Conservation (phyloP, 495 filamentous ascomycete species). For the Annulohypoxylon moriforme region DNA sequence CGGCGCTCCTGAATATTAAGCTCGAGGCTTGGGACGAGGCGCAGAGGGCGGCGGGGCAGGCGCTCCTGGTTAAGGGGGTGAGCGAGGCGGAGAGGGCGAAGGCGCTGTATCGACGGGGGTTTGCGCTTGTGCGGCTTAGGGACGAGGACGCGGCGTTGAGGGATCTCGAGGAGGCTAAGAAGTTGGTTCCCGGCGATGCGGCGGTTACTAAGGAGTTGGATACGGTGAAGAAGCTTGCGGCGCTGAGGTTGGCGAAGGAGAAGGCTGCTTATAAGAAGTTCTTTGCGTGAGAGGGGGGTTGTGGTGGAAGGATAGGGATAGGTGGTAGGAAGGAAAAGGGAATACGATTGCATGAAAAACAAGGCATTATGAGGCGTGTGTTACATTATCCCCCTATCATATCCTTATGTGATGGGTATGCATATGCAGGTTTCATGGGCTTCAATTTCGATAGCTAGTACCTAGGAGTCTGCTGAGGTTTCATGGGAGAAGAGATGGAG, state of each 20-base stretch:
- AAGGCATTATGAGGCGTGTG: too few species aligned
- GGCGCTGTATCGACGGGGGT: constrained; percentile 83
- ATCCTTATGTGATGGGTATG: not conserved
- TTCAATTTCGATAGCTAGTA: not conserved
- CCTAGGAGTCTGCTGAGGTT: not conserved
- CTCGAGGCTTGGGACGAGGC: constrained; percentile 75
- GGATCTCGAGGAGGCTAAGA: constrained; percentile 80
- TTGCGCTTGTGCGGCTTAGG: constrained; percentile 77
- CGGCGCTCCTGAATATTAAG: constrained; percentile 83
- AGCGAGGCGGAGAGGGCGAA: constrained; percentile 86
- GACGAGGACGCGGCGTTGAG: constrained; percentile 86
- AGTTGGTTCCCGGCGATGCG: constrained; percentile 79
- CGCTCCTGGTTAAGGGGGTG: constrained; percentile 72
- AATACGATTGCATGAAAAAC: too few species aligned
- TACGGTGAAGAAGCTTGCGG: constrained; percentile 77
- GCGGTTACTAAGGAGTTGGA: constrained; percentile 79
- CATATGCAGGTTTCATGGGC: not conserved
- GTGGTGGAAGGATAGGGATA: not conserved
- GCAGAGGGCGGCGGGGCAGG: constrained; percentile 74
- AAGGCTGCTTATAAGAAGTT: constrained; percentile 90
- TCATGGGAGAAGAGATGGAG: not conserved
- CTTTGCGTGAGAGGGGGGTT: constrained; percentile 61
- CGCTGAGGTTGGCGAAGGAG: constrained; percentile 82
- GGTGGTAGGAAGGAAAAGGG: too few species aligned
- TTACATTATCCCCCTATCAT: not conserved